Conservation (phyloP, 1,284 basidiomycete species). For the Vanrija sp. region DNA sequence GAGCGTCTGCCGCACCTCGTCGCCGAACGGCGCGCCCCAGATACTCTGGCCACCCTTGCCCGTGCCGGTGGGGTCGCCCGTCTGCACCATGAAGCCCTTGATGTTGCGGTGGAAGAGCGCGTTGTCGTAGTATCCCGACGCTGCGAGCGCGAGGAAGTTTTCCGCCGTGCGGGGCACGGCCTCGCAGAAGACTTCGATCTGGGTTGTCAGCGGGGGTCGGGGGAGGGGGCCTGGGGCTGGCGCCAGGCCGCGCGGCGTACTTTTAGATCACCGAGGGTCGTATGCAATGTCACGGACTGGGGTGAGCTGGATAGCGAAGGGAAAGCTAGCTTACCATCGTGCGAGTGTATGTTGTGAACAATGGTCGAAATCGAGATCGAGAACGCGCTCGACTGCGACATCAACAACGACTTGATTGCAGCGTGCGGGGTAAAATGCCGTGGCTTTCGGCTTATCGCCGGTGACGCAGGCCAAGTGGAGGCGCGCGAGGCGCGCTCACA, state of each 20-base stretch:
- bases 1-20: conserved; percentile 85
- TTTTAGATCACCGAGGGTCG: conserved; percentile 91
- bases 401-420: too few relatives aligned
- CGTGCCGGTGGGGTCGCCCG: conserved; percentile 64
- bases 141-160: conserved; percentile 94
- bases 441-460: too few relatives aligned
- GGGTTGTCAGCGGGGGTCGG: conserved; percentile 2
- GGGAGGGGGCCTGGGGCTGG: too few relatives aligned
- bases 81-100: conserved; percentile 89
- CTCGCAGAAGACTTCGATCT: conserved; percentile 98
- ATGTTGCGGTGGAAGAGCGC: conserved; percentile 89
- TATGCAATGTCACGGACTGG: conserved; percentile 90
- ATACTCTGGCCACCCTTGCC: conserved; percentile 55
- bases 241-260: conserved; percentile 51
- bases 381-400: too few relatives aligned
- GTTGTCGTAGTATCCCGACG: conserved; percentile 79
- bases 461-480: too few relatives aligned
- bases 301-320: background rate
- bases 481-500: too few relatives aligned
- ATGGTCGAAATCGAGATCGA: too few relatives aligned
- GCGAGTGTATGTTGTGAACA: background rate
- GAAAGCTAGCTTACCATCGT: background rate
- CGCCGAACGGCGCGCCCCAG: conserved; percentile 72
- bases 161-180: conserved; percentile 90
- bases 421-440: too few relatives aligned